Evolutionary conservation across 768 basidiomycete species (phyloP), one percentile per base, ranked within the genome.

Genomic region (Phanerodontia chrysosporium): DNA sequence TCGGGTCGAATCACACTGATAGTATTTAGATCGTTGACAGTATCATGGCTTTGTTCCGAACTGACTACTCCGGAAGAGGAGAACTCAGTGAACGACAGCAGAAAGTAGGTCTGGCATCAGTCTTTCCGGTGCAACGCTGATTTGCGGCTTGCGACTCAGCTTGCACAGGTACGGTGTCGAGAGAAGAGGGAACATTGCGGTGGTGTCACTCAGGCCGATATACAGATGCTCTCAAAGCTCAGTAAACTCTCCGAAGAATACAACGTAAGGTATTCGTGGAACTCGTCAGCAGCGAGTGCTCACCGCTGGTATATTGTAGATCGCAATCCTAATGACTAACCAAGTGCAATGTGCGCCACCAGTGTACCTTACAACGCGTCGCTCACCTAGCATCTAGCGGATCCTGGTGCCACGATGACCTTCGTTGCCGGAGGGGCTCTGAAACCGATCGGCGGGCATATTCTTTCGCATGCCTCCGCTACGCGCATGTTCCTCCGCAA

Each of bases 11-110:
- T 12, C 18, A 8, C 21, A 51, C 52, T 51, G 7, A 45, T 9
- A 53, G 25, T 24, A 2, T 53, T 13, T 13, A 96, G 89, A 94
- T 98, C 59, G 83, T 98, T 35, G 96, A 98, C 70, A 95, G 92
- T 65, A 95, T 98, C 61, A 96, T 98, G 92, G 96, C 95, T 28
- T 80, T 96, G 6, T 98, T 98, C 72, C 85, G 94, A 21, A 91
- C 94, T 45, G 95, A 98, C 72, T 98, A 78, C 70, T 92, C 91
- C 3, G 95, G 95, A 22, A 78, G 95, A 76, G 96, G 95, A 29
- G 96, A 97, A 70, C 74, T 97, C 42, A 95, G 93, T 64, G 94
- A 95, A 75, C 80, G 95, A 53, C 95, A 95, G 69, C 95, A 98
- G 70, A 94, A 94, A 76, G 90, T 85, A 51, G 9, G 49, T 25